phyloP scores from a whole-genome alignment of 2,329 filamentous ascomycete species.

The Phoma sp. region DNA sequence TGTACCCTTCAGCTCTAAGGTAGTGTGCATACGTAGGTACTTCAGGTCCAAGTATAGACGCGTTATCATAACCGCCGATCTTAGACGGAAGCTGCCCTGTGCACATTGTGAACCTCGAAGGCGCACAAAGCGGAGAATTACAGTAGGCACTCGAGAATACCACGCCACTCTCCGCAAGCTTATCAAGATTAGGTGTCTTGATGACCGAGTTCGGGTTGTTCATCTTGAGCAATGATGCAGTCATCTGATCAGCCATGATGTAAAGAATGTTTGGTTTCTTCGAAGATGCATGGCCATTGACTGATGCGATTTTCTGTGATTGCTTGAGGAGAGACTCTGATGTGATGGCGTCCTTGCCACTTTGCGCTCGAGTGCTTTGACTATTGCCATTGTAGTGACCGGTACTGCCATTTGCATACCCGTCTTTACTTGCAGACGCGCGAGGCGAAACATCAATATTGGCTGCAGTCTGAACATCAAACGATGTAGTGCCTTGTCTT shows the following conservation, averaged over 20 bases:
- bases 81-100: conserved; percentile 89
- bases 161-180: conserved; percentile 78
- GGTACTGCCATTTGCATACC: conserved; percentile 22
- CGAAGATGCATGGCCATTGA: conserved; percentile 8
- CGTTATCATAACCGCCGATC: conserved; percentile 92
- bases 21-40: conserved; percentile 93
- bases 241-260: conserved; percentile 97
- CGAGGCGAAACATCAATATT: conserved; percentile 24
- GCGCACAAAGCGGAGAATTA: conserved; percentile 89
- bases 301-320: conserved; percentile 34
- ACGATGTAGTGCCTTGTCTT: conserved; percentile 26
- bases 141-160: conserved; percentile 95
- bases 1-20: conserved; percentile 81
- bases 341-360: conserved; percentile 32
- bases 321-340: conserved; percentile 34
- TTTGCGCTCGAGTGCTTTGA: conserved; percentile 14
- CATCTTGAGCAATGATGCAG: conserved; percentile 88
- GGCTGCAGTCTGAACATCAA: conserved; percentile 32
- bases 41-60: conserved; percentile 80
- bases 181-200: conserved; percentile 88
- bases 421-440: conserved; percentile 22
- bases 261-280: conserved; percentile 78
- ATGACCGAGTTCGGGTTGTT: conserved; percentile 89
- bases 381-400: background rate
- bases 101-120: conserved; percentile 93